A percentile compares a stretch with the other conserved stretches of the same genome.
Conservation (phyloP, 305 asterid species). For the Fraxinus paxiana region DNA sequence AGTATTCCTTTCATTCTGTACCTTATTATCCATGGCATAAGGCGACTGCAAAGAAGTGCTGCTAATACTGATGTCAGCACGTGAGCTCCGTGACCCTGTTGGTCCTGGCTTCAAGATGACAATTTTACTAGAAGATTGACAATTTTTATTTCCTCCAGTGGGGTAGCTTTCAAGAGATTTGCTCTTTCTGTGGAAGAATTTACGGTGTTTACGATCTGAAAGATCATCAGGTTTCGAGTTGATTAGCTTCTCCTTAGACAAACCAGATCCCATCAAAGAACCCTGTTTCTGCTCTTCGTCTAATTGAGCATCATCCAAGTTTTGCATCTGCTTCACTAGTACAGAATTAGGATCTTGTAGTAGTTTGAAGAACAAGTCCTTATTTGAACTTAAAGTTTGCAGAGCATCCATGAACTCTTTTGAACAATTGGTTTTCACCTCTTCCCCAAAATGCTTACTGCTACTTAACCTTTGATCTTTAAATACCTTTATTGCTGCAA, state of each 20-base stretch:
- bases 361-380: conserved; percentile 54
- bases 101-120: conserved; percentile 73
- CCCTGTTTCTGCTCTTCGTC: conserved; percentile 32
- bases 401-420: conserved; percentile 66
- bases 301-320: conserved; percentile 40
- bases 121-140: conserved; percentile 53
- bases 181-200: conserved; percentile 71
- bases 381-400: conserved; percentile 46
- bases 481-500: conserved; percentile 58
- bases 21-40: conserved; percentile 23
- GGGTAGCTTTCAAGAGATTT: conserved; percentile 63
- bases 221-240: conserved; percentile 44
- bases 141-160: conserved; percentile 39
- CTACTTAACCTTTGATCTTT: conserved; percentile 46
- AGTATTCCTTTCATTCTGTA: conserved; percentile 40
- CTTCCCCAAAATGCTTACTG: conserved; percentile 42
- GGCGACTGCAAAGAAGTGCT: conserved; percentile 34
- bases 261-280: conserved; percentile 33
- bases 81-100: conserved; percentile 39
- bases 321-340: conserved; percentile 46
- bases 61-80: conserved; percentile 25
- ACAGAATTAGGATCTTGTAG: conserved; percentile 61
- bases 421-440: conserved; percentile 42
- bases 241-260: conserved; percentile 32
- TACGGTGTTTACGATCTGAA: conserved; percentile 43